Evolutionary conservation across 2,329 filamentous ascomycete species (phyloP).

Genomic region (Rugonectria rugulosa): DNA sequence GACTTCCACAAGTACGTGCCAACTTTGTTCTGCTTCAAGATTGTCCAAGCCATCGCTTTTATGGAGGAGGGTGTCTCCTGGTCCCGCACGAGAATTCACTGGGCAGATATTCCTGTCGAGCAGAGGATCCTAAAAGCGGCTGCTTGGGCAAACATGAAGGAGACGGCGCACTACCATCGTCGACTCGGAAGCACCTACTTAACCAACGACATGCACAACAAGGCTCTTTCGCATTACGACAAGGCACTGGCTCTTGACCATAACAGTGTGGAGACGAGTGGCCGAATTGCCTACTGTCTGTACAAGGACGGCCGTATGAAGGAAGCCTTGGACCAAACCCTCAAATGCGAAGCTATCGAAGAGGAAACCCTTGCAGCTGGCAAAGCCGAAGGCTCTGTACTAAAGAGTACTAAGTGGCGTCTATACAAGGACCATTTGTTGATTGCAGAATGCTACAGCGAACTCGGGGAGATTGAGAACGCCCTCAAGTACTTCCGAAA

Average conservation of each 20-base stretch:
- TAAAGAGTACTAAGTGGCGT: slow-evolving; percentile 46
- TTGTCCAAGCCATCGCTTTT: slow-evolving; percentile 51
- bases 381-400: slow-evolving; percentile 31
- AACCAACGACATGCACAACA: slow-evolving; percentile 44
- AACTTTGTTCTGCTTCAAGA: slow-evolving; percentile 52
- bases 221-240: slow-evolving; percentile 47
- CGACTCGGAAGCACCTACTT: slow-evolving; percentile 52
- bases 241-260: slow-evolving; percentile 46
- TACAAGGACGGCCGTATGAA: slow-evolving; percentile 45
- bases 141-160: slow-evolving; percentile 46
- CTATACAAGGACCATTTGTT: slow-evolving; percentile 51
- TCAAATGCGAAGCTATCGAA: slow-evolving; percentile 48
- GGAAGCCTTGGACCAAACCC: slow-evolving; percentile 45
- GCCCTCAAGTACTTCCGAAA: slow-evolving; percentile 48
- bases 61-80: slow-evolving; percentile 49
- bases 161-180: slow-evolving; percentile 48
- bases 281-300: slow-evolving; percentile 52
- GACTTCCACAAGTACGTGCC: slow-evolving; percentile 48
- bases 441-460: slow-evolving; percentile 47
- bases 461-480: slow-evolving; percentile 42
- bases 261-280: slow-evolving; percentile 48
- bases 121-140: slow-evolving; percentile 47
- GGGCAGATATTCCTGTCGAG: slow-evolving; percentile 45
- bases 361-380: slow-evolving; percentile 39
- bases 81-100: slow-evolving; percentile 46